Evolutionary conservation across 2,329 filamentous ascomycete species (phyloP), one percentile per base, ranked within the genome.

Genomic region (Colletotrichum spaethianum): DNA sequence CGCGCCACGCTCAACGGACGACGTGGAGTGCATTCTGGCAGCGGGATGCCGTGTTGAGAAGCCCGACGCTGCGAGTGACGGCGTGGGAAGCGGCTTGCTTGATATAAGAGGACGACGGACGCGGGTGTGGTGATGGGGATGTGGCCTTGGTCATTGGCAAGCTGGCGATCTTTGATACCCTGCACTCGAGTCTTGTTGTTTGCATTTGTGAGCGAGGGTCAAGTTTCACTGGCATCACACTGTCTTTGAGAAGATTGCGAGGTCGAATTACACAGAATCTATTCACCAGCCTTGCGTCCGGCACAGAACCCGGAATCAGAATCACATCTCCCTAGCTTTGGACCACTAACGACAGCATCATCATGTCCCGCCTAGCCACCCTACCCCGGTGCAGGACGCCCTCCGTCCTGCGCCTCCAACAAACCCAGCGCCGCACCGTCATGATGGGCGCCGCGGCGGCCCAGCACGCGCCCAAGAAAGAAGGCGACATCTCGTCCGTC

Each of bases 401-500:
- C 18, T 16, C 59, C 42, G 14, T 18, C 5, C 18, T 57, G 14
- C 40, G 1, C 28, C 14, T 68, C 5, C 23, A 23, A 7, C 38
- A n/a, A n/a, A n/a, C 38, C 8, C 63, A 73, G 18, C 55, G 33
- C 2, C 66, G 70, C 14, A 57, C 53, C 8, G 67, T 71, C 20
- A 73, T 73, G 70, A 71, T 70, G 67, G 67, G 55, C 26, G 61
- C 48, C 3, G 55, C 62, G n/a, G 48, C 26, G 14, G 26, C 55
- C 12, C 38, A 56, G 0, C 59, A 65, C 18, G 59, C 48, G 4
- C 60, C 75, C 16, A 90, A 90, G 75, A 85, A 87, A 48, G 88
- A 90, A 74, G 90, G 90, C 3, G 86, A 91, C 74, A 92, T 92
- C 42, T 90, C 90, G 0, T 89, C 90, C 63, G 82, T 89, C 1